These are phyloP conservation scores for Colletotrichum tropicale DNA, from an alignment of 2,329 filamentous ascomycete genomes.

Conservation along the genomic window DNA sequence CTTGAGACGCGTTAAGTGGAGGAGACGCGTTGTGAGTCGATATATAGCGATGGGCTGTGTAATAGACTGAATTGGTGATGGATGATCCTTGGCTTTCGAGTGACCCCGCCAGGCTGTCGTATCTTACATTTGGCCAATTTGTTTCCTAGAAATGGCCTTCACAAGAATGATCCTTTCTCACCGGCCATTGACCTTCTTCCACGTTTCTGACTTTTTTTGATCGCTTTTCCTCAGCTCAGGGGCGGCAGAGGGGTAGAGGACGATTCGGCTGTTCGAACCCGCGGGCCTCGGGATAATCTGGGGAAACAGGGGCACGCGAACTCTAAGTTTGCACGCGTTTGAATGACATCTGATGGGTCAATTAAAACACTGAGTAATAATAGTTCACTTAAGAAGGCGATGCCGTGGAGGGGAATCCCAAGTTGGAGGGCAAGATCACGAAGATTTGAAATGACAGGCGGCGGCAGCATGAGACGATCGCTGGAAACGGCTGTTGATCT, in stretches of 20 bases:
- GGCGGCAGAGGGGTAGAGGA: not conserved
- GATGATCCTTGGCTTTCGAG: not conserved
- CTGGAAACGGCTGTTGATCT: conserved; percentile 18
- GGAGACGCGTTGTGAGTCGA: not conserved
- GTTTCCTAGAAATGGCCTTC: not conserved
- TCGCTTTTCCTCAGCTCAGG: not conserved
- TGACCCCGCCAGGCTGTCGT: not conserved
- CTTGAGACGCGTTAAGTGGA: not conserved
- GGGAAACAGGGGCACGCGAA: conserved; percentile 12
- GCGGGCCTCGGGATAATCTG: conserved; percentile 9
- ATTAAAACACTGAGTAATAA: not conserved
- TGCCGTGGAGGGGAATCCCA: not conserved
- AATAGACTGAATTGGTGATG: not conserved
- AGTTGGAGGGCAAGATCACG: not conserved
- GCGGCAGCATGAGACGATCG: conserved; percentile 14
- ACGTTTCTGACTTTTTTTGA: not conserved
- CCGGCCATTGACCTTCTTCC: not conserved
- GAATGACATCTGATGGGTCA: not conserved
- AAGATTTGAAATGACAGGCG: conserved; percentile 16
- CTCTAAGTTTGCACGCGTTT: not conserved
- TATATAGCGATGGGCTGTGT: not conserved
- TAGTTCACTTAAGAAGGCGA: not conserved
- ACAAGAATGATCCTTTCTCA: not conserved
- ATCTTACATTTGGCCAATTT: not conserved
- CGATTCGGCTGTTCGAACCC: not conserved